Base-by-base conservation (phyloP, 805 yeast genomes). In the Candida pseudoglaebosa region DNA sequence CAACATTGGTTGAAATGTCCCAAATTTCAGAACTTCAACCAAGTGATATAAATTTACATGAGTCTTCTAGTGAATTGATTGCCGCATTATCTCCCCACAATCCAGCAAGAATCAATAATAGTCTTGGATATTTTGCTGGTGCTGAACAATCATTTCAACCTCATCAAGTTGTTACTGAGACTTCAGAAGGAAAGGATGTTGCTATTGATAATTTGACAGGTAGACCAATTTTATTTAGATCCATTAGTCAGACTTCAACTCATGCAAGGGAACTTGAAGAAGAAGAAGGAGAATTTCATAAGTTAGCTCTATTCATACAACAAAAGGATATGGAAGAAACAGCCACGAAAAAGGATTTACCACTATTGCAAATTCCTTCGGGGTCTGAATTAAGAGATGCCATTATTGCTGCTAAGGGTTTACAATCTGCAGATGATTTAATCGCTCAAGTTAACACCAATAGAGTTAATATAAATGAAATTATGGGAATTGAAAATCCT, bases 201-300 rank as follows among this genome's bases (percentile, higher is more conserved):
- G 78, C 85, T 1, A 70, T 83, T 36, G 91, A 84, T 62, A 71
- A 77, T 41, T 63, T 72, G 19, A 84, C 91, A 0, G 93, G 93
- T 33, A 67, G 80, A 46, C 87, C 90, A 2, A 80, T 84, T 15
- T 62, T 82, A 44, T 73, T 80, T 60, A 70, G 82, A 47, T 77
- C 81, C 4, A 63, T 76, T 4, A 80, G 87, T 0, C 83, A 77
- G 45, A 80, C 84, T 1, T 73, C 85, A 7, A 50, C 75, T 8
- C 79, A 84, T 52, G 87, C 89, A 12, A 82, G 78, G 57, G 77
- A 75, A 46, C 87, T 84, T 58, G 96, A 88, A 55, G 81, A 80
- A 44, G 97, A 89, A 56, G 97, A 89, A 66, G 97, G 96, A 50
- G 95, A 85, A 53, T 73, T 88, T 46, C 96, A 86, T 59, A 80